Percentiles rank a stretch among this genome's conserved stretches.
Evolutionary conservation across 2,329 filamentous ascomycete species (phyloP).

Genomic region (Metarhizium album): DNA sequence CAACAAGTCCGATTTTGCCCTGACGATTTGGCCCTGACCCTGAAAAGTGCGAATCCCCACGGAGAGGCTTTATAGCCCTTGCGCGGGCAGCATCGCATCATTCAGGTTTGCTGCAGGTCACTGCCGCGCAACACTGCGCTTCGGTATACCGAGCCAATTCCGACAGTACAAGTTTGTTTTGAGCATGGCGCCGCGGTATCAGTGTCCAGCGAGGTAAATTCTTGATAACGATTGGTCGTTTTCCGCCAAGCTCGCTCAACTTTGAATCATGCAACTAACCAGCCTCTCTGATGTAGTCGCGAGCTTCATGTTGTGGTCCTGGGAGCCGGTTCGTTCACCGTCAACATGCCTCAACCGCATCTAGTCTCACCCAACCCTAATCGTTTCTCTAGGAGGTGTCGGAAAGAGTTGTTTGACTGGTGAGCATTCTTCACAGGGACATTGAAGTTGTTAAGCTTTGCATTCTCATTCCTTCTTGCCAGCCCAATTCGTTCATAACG

Average conservation of each 20-base stretch:
- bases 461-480: slow-evolving; percentile 10
- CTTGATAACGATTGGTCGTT: neutral
- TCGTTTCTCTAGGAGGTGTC: slow-evolving; percentile 57
- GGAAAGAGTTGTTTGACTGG: slow-evolving; percentile 89
- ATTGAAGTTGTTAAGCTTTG: neutral
- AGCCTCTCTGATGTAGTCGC: slow-evolving; percentile 36
- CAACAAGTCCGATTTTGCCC: neutral
- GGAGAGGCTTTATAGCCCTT: neutral
- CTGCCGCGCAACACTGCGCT: neutral
- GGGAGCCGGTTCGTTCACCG: slow-evolving; percentile 53
- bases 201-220: slow-evolving; percentile 9
- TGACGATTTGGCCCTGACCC: neutral
- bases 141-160: neutral
- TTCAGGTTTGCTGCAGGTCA: neutral
- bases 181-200: slow-evolving; percentile 9
- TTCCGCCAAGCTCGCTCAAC: neutral
- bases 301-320: slow-evolving; percentile 78
- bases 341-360: slow-evolving; percentile 4
- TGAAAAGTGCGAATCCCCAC: neutral
- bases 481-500: slow-evolving; percentile 91
- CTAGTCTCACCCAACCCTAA: slow-evolving; percentile 19
- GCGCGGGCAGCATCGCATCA: neutral
- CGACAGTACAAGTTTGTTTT: neutral
- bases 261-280: slow-evolving; percentile 10
- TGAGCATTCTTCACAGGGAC: slow-evolving; percentile 30